Evolutionary conservation across 352 stramenopile species (phyloP).

Genomic region (Phytophthora pseudosyringae): DNA sequence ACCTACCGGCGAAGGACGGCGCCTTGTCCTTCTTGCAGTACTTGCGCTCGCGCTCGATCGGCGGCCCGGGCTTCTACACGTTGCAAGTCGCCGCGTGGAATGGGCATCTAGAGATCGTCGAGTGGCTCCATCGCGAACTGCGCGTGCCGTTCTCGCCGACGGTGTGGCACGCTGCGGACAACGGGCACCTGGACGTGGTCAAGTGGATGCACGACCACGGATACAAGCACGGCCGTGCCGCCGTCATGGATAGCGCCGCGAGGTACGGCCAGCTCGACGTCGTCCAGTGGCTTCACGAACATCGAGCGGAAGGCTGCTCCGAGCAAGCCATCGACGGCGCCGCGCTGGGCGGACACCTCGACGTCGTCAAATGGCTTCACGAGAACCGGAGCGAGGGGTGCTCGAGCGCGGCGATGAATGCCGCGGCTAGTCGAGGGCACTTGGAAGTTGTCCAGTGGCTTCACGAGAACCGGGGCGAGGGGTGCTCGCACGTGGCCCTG

Average conservation of each 20-base stretch:
- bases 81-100: conserved; percentile 65
- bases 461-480: conserved; percentile 43
- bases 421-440: conserved; percentile 45
- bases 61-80: conserved; percentile 53
- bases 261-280: conserved; percentile 52
- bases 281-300: conserved; percentile 42
- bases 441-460: conserved; percentile 61
- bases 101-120: conserved; percentile 39
- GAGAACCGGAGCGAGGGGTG: conserved; percentile 43
- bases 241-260: conserved; percentile 53
- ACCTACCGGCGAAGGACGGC: conserved; percentile 53
- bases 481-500: conserved; percentile 53
- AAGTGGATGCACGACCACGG: conserved; percentile 42
- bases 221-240: conserved; percentile 39
- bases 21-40: conserved; percentile 55
- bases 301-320: conserved; percentile 32
- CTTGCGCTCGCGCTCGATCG: conserved; percentile 44
- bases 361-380: conserved; percentile 48
- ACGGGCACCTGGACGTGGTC: conserved; percentile 39
- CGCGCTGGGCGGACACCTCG: conserved; percentile 37
- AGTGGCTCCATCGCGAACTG: conserved; percentile 43
- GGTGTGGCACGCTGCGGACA: conserved; percentile 35
- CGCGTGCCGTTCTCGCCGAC: conserved; percentile 29
- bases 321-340: conserved; percentile 39
- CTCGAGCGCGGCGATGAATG: conserved; percentile 56